Evolutionary conservation across 1,284 basidiomycete genomes (phyloP).

Genomic region (Pyrrhoderma lamaoense): DNA sequence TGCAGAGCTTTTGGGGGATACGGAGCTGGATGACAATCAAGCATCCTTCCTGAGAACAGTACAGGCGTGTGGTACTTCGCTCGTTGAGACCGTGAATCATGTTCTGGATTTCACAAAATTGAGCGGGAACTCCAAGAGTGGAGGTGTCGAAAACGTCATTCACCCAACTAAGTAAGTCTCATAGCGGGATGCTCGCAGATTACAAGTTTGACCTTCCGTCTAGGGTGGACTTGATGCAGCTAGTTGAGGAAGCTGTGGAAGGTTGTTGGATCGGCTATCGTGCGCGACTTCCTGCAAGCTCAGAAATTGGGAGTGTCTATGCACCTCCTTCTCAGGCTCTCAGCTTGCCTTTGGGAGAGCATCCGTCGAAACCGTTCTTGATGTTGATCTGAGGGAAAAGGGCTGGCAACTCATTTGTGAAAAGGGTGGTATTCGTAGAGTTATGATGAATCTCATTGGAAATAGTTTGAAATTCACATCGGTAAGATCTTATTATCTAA

Average conservation of each 20-base stretch:
- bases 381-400: constrained; percentile 70
- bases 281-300: constrained; percentile 66
- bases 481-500: constrained; percentile 32
- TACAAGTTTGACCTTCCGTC: neutral
- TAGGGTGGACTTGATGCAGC: constrained; percentile 80
- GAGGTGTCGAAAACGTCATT: constrained; percentile 69
- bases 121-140: constrained; percentile 77
- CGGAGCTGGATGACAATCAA: constrained; percentile 74
- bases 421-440: constrained; percentile 85
- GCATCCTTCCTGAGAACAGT: constrained; percentile 84
- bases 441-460: constrained; percentile 93
- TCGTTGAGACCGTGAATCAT: constrained; percentile 90
- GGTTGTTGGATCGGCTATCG: constrained; percentile 93
- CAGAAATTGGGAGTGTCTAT: constrained; percentile 89
- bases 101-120: constrained; percentile 96
- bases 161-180: constrained; percentile 51
- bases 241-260: constrained; percentile 94
- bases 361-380: constrained; percentile 81
- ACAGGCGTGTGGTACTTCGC: constrained; percentile 78
- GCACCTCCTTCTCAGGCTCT: constrained; percentile 60
- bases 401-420: constrained; percentile 90
- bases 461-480: constrained; percentile 92
- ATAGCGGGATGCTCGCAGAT: neutral
- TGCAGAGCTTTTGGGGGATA: constrained; percentile 83
- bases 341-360: constrained; percentile 26